Base-by-base conservation (phyloP, 306 rosid species). In the Rosa lucieae region DNA sequence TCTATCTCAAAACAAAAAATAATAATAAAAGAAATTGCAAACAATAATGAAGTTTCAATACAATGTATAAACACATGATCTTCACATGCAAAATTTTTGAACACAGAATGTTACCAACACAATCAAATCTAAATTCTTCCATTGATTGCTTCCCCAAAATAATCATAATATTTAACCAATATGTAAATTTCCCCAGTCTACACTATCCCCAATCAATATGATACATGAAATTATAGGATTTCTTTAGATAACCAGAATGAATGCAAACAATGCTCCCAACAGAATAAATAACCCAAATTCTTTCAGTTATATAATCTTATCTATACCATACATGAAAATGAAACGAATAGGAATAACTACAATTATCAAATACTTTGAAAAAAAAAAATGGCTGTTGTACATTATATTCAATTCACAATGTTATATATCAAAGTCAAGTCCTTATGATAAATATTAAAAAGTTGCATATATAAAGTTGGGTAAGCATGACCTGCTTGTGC, bases 1-100 rank as follows among this genome's bases (percentile, higher is more conserved):
- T 91, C 97, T 72, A 84, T 81, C 96, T 91, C 84, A 73, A 75
- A 84, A 67, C 69, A 49, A 81, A 84, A 67, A 75, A 71, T 26
- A 55, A 6, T 20, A 12, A 12, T 1, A 55, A 20, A 55, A 55
- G 3, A 10, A 13, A 52, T 79, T 21, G 73, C 51, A 72, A 39
- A 26, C 46, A 55, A 56, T 26, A 29, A 32, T 11, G 42, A 62
- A 11, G 39, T 11, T 56, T 29, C 18, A 62, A 29, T 12, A 26
- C 17, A 62, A 0, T 0, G 8, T 62, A 62, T 29, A 26, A 72
- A 51, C 32, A 35, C 63, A 51, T 5, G 21, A 51, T 71, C 42
- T 71, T 48, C 4, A 51, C 20, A 48, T 8, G 52, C 9, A 29
- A 32, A 26, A 49, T 71, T 49, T 14, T 13, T 29, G 69, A 63